Base-by-base conservation (phyloP, 2,329 filamentous ascomycete species). In the Fusarium verrucosum region DNA sequence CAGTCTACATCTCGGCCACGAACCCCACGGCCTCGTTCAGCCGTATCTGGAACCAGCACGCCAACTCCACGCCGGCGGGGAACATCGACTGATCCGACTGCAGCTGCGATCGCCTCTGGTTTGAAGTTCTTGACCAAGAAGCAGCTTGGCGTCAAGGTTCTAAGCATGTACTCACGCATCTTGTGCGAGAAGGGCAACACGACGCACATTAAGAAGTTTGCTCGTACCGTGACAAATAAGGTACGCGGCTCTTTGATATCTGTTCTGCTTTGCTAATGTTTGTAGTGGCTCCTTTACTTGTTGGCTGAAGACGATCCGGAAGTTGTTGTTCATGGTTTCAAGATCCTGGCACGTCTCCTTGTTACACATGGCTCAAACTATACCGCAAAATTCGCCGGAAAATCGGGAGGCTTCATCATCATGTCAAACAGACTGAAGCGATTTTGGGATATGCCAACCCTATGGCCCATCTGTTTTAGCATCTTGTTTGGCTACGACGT, bases 221-320 rank as follows among this genome's bases (percentile, higher is more conserved):
- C 93, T 7, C 91, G 90, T 72, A 96, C 94, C 2, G 94, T 99
- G 10, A 97, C 94, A 20, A 97, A 96, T 70, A 97, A 97, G 84
- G 91, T 92, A 80, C 72, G 73, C 58, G 50, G 4, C 13, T 7
- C 7, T 32, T 2, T 5, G 3, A 3, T 3, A 17, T 3, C 5
- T 5, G 1, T 5, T 26, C 10, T n/a, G 9, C 16, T 7, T 20
- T 16, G 30, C 65, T 73, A 53, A 75, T 52, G 9, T 22, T 7
- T 22, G 4, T 66, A 94, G 89, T 97, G 94, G 94, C 85, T 97
- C 14, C 80, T 99, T 14, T 96, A 97, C 76, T 85, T 99, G 14
- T 83, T 98, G 46, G 92, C 92, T 9, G 94, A 97, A 74, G 87
- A 92, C 61, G 91, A 98, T 58, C 84, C 91, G 7, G 90, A 93